Percentiles rank a stretch among this genome's conserved stretches.
Conservation (phyloP, 352 stramenopile genomes). For the Halophytophthora polymorphica region DNA sequence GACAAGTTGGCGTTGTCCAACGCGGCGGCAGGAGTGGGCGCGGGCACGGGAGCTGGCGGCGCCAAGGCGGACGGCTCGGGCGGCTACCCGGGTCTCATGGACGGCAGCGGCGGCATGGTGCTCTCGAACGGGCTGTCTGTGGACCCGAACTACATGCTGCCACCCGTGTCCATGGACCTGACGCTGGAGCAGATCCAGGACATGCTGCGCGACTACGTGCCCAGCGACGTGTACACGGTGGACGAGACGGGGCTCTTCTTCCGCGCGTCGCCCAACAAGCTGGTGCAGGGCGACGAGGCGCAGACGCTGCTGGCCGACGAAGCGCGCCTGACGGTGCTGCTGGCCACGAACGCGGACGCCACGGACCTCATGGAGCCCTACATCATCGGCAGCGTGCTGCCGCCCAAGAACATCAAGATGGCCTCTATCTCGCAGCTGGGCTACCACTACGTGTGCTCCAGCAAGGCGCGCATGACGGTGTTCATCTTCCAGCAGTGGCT, state of each 20-base stretch:
- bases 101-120: conserved; percentile 47
- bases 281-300: conserved; percentile 77
- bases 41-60: not conserved
- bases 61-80: conserved; percentile 20
- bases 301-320: conserved; percentile 76
- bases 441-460: conserved; percentile 86
- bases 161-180: conserved; percentile 76
- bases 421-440: conserved; percentile 75
- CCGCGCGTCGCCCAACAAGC: conserved; percentile 80
- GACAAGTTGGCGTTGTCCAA: conserved; percentile 26
- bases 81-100: conserved; percentile 37
- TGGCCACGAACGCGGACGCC: conserved; percentile 71
- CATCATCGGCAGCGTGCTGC: conserved; percentile 74
- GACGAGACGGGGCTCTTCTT: conserved; percentile 86
- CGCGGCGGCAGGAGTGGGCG: not conserved
- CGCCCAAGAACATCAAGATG: conserved; percentile 79
- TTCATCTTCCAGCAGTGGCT: conserved; percentile 90
- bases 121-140: conserved; percentile 42
- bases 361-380: conserved; percentile 84
- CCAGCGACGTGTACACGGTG: conserved; percentile 83
- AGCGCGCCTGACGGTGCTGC: conserved; percentile 64
- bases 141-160: conserved; percentile 76
- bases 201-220: conserved; percentile 75
- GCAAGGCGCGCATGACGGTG: conserved; percentile 82
- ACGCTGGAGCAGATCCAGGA: conserved; percentile 85